phyloP scores from a whole-genome alignment of 176 grass and related monocot genomes.

The Phyllostachys edulis region DNA sequence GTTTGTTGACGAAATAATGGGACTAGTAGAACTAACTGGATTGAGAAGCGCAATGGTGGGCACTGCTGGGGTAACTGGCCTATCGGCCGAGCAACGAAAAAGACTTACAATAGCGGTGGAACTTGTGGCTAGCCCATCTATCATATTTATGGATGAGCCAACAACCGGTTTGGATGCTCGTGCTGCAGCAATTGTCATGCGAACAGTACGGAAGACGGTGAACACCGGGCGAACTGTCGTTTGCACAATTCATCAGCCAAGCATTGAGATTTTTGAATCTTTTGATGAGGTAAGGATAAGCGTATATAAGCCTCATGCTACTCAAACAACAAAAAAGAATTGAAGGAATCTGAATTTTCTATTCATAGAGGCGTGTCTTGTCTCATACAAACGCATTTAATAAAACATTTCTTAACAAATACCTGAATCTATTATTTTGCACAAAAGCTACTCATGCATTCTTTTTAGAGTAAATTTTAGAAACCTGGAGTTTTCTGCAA shows the following conservation, averaged over 20 bases:
- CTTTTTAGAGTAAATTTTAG: no score
- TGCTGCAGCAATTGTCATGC: constrained; percentile 52
- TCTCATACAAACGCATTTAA: no score
- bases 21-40: constrained; percentile 31
- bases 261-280: constrained; percentile 47
- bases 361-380: no score
- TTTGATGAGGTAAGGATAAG: constrained; percentile 49
- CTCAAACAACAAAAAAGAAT: no score
- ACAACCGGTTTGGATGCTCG: constrained; percentile 47
- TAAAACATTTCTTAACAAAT: no score
- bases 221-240: constrained; percentile 42
- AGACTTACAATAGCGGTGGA: constrained; percentile 54
- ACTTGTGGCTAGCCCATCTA: constrained; percentile 45
- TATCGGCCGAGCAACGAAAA: constrained; percentile 44
- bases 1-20: constrained; percentile 49
- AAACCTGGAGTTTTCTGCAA: no score
- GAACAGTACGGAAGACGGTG: constrained; percentile 23
- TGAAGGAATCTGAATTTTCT: no score
- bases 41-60: constrained; percentile 37
- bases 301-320: no score
- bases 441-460: no score
- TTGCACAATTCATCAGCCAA: constrained; percentile 57
- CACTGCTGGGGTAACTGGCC: constrained; percentile 28
- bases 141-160: constrained; percentile 57
- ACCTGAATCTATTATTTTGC: no score